These are phyloP conservation scores for Bjerkandera adusta DNA, from an alignment of 1,284 basidiomycete species.

Conservation along the genomic window DNA sequence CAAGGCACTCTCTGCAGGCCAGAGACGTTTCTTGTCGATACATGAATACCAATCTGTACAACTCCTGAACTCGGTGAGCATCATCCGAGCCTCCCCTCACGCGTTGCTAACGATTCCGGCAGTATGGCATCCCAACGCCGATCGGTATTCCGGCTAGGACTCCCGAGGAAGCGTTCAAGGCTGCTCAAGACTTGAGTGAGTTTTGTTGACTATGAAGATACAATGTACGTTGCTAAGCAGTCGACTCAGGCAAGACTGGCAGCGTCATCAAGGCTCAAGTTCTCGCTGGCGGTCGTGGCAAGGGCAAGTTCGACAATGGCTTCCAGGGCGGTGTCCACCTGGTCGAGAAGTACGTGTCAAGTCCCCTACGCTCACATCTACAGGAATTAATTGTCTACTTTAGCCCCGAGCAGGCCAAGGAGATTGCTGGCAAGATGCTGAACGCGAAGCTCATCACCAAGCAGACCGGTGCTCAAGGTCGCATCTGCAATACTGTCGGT, in stretches of 20 bases:
- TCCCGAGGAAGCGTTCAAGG: conserved; percentile 87
- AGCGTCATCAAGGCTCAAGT: conserved; percentile 99
- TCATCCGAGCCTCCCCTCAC: not conserved
- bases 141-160: conserved; percentile 88
- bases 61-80: conserved; percentile 85
- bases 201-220: conserved; percentile 6
- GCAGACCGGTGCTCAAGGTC: conserved; percentile 92
- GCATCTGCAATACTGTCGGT: conserved; percentile 91
- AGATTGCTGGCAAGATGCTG: conserved; percentile 91
- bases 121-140: conserved; percentile 98
- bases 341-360: conserved; percentile 81
- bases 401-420: conserved; percentile 88
- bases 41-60: conserved; percentile 99
- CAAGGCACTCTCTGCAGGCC: conserved; percentile 64
- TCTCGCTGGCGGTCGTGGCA: conserved; percentile 96
- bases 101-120: conserved; percentile 1
- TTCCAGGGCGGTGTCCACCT: conserved; percentile 98
- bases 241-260: conserved; percentile 54
- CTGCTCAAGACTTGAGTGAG: conserved; percentile 85
- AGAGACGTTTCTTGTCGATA: conserved; percentile 94
- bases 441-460: conserved; percentile 97
- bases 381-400: conserved; percentile 8
- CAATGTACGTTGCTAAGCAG: not conserved
- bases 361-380: conserved; percentile 11
- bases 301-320: conserved; percentile 96